Evolutionary conservation across 805 yeast species (phyloP), one percentile per base, ranked within the genome.

Genomic region (Saturnispora gosingensis): DNA sequence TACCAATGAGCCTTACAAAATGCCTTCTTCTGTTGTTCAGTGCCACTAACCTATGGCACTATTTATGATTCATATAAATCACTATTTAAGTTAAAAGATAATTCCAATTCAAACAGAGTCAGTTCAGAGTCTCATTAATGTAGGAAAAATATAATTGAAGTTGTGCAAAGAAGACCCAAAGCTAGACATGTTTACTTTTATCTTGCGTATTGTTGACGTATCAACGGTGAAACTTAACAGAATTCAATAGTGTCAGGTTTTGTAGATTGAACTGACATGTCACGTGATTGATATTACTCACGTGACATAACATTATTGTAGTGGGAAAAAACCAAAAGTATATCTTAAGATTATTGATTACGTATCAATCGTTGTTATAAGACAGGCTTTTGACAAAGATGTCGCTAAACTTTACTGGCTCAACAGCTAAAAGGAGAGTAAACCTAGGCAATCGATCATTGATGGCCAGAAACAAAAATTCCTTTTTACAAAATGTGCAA

Each of bases 401-500:
- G 67, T 58, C 58, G 34, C 49, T 60, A 34, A 68, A 68, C 50
- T 68, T 67, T 48, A 67, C 64, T 3, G 72, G 72, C 5, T 51
- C 63, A 1, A 66, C 71, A 3, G 54, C 54, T 24, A 61, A 61
- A 45, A 53, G 71, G 48, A 62, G 60, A 40, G 78, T 85, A 55
- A 85, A 91, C 70, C 73, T 80, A 65, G 66, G 66, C 59, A 60
- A 60, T 43, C 52, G 70, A 22, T 54, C 52, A 15, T 53, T 62
- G 24, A 16, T 49, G 7, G 52, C 65, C 49, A 50, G 67, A 54
- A 60, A 74, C 64, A 66, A 72, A 53, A 58, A 70, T 51, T 64
- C 75, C 58, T 71, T 75, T 48, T 67, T 91, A n/a, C 78, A 76
- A 53, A 80, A 77, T 56, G 82, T 95, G 4, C 78, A 79, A 57